Percentiles rank a stretch among this genome's conserved stretches.
phyloP scores from a whole-genome alignment of 441 rosid genomes.

The Adansonia madagascariensis region DNA sequence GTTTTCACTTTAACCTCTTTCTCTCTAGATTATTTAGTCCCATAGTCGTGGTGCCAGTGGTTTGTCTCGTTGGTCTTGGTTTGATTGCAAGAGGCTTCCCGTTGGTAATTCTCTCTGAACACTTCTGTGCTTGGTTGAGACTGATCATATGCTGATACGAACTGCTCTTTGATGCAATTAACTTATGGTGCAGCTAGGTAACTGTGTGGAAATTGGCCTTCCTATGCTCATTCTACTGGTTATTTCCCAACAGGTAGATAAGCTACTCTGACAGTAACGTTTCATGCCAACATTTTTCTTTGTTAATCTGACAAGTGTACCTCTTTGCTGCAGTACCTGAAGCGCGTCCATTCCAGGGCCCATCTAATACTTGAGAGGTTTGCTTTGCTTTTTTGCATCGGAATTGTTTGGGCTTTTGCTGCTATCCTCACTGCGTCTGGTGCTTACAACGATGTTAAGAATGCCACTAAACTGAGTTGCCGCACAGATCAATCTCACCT shows the following conservation, averaged over 20 bases:
- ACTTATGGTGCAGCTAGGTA: slow-evolving; percentile 67
- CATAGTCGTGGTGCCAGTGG: slow-evolving; percentile 71
- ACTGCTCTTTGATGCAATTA: slow-evolving; percentile 17
- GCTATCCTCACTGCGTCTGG: slow-evolving; percentile 88
- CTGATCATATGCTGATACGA: not conserved
- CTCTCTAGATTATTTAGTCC: slow-evolving; percentile 68
- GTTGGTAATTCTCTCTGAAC: slow-evolving; percentile 52
- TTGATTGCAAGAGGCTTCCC: slow-evolving; percentile 83
- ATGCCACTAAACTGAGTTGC: slow-evolving; percentile 66
- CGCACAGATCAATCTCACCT: slow-evolving; percentile 77
- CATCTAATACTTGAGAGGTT: slow-evolving; percentile 67
- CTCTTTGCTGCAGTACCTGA: slow-evolving; percentile 61
- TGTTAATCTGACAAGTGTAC: slow-evolving; percentile 19
- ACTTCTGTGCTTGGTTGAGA: not conserved
- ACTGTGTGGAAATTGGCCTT: slow-evolving; percentile 86
- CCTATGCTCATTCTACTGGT: slow-evolving; percentile 89
- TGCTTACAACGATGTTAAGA: slow-evolving; percentile 76
- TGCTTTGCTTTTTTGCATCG: slow-evolving; percentile 79
- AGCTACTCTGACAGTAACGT: not conserved
- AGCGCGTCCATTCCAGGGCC: slow-evolving; percentile 35
- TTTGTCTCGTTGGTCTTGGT: slow-evolving; percentile 79
- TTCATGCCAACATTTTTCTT: not conserved
- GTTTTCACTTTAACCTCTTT: slow-evolving; percentile 22
- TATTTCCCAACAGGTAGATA: slow-evolving; percentile 65
- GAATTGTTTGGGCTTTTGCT: slow-evolving; percentile 86